These are phyloP conservation scores for Fusarium bulbicola DNA, from an alignment of 2,329 filamentous ascomycete species.

Conservation along the genomic window DNA sequence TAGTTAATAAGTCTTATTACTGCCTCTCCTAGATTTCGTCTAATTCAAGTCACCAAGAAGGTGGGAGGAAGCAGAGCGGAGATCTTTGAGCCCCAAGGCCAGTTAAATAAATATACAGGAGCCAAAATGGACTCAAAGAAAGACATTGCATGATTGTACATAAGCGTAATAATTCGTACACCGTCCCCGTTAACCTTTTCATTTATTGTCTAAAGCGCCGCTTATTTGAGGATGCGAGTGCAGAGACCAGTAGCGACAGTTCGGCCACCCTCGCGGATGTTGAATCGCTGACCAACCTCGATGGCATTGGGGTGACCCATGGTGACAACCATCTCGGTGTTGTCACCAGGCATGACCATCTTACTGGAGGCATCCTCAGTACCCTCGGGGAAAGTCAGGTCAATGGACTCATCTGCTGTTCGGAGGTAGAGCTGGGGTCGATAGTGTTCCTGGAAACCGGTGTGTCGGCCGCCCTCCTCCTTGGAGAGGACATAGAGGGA, in stretches of 20 bases:
- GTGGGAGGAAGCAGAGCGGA: slow-evolving; percentile 54
- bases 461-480: slow-evolving; percentile 98
- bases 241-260: slow-evolving; percentile 86
- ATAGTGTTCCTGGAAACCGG: slow-evolving; percentile 95
- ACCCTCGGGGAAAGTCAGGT: slow-evolving; percentile 87
- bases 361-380: slow-evolving; percentile 75
- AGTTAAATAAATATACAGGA: slow-evolving; percentile 51
- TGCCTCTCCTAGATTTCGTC: slow-evolving; percentile 42
- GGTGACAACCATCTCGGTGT: slow-evolving; percentile 94
- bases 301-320: slow-evolving; percentile 87
- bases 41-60: slow-evolving; percentile 52
- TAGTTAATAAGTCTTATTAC: slow-evolving; percentile 45
- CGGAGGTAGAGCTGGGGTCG: slow-evolving; percentile 95
- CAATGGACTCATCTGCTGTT: slow-evolving; percentile 83
- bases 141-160: slow-evolving; percentile 42
- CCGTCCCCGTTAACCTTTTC: slow-evolving; percentile 31
- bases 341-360: slow-evolving; percentile 98
- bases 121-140: slow-evolving; percentile 44
- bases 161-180: slow-evolving; percentile 41
- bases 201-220: slow-evolving; percentile 14
- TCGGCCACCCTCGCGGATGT: slow-evolving; percentile 95
- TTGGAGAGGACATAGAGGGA: slow-evolving; percentile 98
- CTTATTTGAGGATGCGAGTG: slow-evolving; percentile 74
- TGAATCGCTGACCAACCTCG: slow-evolving; percentile 94
- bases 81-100: slow-evolving; percentile 48